phyloP scores from a whole-genome alignment of 257 asterid species.

The Euphrasia confusa region DNA sequence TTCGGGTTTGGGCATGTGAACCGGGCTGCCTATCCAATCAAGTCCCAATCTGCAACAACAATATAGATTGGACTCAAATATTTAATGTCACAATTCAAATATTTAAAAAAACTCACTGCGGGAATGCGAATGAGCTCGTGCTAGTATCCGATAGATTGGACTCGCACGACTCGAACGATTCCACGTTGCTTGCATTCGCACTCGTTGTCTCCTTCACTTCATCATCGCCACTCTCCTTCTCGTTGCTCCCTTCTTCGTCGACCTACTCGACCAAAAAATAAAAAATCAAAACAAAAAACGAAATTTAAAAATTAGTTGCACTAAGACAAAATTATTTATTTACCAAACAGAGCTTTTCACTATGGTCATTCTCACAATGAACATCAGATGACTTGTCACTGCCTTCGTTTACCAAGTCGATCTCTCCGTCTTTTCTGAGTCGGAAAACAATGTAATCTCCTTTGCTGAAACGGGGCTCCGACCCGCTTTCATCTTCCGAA shows the following conservation, averaged over 20 bases:
- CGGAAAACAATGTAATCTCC: neutral
- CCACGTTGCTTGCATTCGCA: neutral
- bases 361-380: too few species aligned
- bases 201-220: neutral
- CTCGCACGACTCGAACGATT: neutral
- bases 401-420: neutral
- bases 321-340: too few species aligned
- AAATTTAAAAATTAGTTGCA: too few species aligned
- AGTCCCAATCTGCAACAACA: neutral
- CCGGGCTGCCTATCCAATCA: conserved; percentile 1
- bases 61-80: too few species aligned
- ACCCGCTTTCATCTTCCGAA: neutral
- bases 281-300: neutral
- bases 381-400: neutral
- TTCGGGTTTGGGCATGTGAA: neutral
- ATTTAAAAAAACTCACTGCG: neutral
- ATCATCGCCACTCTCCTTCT: neutral
- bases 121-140: neutral
- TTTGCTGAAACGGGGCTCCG: neutral
- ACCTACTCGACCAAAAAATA: neutral
- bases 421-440: neutral
- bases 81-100: neutral
- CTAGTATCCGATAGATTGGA: neutral
- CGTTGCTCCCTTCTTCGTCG: neutral
- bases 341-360: too few species aligned